Base-by-base conservation (phyloP, 352 stramenopile genomes). In the Phytophthora litchii region DNA sequence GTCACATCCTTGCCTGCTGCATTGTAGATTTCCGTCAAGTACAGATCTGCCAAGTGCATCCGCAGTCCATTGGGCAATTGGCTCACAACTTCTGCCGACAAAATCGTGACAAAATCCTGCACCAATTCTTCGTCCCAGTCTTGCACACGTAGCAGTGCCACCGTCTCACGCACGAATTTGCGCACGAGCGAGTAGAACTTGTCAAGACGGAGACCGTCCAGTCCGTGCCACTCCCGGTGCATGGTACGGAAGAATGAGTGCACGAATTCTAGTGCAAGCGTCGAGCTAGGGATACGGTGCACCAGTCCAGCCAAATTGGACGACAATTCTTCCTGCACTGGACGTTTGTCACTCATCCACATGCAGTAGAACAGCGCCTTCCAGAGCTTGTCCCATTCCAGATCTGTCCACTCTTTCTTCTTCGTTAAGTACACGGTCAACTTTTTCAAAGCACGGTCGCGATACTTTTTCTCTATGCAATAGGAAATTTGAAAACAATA, bases 331-430 rank as follows among this genome's bases (percentile, higher is more conserved):
- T 92, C 74, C 65, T 94, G 86, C 10, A 94, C 76, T 16, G 72
- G 72, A 9, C 78, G 83, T 68, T 94, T 94, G 80, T 94, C 86
- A 64, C 83, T 92, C 86, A 94, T 94, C 86, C 86, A 94, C 83
- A 94, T 92, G 70, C 86, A 94, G 70, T 94, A 94, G 61, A 93
- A 94, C 7, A 94, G 78, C 69, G 86, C 86, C 64, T 92, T 94
- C 86, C 86, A 94, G 50, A 94, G 81, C 71, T 94, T 94, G 73
- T 94, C 86, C 80, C 80, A 89, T 56, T 94, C 86, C 38, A 92
- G 70, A 16, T 77, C 67, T 21, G 60, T 82, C 86, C 86, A 94
- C 54, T 80, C 61, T 32, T 50, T 70, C 61, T 87, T 87, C 61
- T 83, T 79, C 8, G 68, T 74, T 52, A 94, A 58, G 64, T 89